Percentiles rank a stretch among this genome's conserved stretches.
phyloP scores from a whole-genome alignment of 768 basidiomycete genomes.

The Lentinula lateritia region DNA sequence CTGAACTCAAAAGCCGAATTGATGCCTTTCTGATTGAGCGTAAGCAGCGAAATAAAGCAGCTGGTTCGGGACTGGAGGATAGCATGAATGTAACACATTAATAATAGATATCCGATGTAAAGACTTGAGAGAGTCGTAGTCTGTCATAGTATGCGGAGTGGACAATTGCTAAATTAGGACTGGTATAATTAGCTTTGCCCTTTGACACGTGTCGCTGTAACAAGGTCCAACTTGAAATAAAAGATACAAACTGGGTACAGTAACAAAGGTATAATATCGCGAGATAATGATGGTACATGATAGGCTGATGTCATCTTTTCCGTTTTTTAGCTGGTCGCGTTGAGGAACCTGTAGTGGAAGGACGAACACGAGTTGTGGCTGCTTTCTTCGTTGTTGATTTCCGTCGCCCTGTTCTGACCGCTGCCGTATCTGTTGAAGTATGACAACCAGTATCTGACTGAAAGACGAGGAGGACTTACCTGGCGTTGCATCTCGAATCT shows the following conservation, averaged over 20 bases:
- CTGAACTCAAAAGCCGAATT: slow-evolving; percentile 70
- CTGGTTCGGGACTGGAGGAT: not conserved
- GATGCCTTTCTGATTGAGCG: slow-evolving; percentile 64
- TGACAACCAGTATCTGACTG: slow-evolving; percentile 3
- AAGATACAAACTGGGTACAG: not conserved
- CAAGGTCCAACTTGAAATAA: not conserved
- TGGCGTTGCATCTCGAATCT: slow-evolving; percentile 53
- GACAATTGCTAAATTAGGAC: not conserved
- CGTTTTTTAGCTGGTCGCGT: slow-evolving; percentile 38
- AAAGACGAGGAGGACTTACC: slow-evolving; percentile 33
- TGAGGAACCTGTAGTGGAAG: slow-evolving; percentile 23
- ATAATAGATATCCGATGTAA: not conserved
- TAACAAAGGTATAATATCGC: no score
- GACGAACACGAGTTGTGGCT: slow-evolving; percentile 23
- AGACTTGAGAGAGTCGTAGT: not conserved
- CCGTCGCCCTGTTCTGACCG: slow-evolving; percentile 30
- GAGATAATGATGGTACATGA: not conserved
- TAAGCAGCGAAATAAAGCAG: slow-evolving; percentile 30
- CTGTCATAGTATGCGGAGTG: not conserved
- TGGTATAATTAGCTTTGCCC: not conserved
- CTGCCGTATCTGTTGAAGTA: slow-evolving; percentile 24
- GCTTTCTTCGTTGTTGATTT: slow-evolving; percentile 26
- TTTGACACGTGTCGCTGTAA: not conserved
- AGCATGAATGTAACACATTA: not conserved
- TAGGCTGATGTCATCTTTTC: slow-evolving; percentile 29